Percentiles rank a stretch among this genome's conserved stretches.
Conservation (phyloP, 352 stramenopile genomes). For the Stephanocyclus meneghinianus region DNA sequence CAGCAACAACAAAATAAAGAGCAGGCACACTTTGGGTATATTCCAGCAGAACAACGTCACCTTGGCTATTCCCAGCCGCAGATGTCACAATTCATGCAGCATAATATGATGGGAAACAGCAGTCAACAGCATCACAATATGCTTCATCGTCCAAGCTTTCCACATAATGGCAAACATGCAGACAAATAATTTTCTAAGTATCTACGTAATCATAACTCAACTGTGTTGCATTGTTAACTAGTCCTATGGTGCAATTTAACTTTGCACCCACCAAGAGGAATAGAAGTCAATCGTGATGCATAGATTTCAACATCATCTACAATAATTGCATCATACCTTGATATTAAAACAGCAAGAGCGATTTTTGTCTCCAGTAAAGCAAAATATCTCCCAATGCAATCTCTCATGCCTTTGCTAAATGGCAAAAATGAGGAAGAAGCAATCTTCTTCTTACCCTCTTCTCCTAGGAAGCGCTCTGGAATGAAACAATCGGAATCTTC, state of each 20-base stretch:
- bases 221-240: background rate
- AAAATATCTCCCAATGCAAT: conserved; percentile 76
- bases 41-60: background rate
- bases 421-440: conserved; percentile 58
- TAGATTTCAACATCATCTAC: conserved; percentile 38
- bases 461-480: conserved; percentile 59
- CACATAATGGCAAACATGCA: background rate
- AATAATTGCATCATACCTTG: conserved; percentile 30
- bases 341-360: conserved; percentile 52
- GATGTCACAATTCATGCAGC: conserved; percentile 1
- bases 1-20: background rate
- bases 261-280: conserved; percentile 29
- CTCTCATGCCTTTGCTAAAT: conserved; percentile 66
- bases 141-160: background rate
- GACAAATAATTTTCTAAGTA: background rate
- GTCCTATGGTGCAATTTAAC: conserved; percentile 13
- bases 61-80: conserved; percentile 1
- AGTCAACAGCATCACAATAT: background rate
- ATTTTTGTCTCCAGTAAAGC: conserved; percentile 62
- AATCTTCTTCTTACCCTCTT: conserved; percentile 23
- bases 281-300: conserved; percentile 23
- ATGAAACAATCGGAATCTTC: conserved; percentile 59
- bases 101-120: background rate
- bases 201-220: background rate
- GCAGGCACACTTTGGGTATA: background rate